Conservation (phyloP, 768 basidiomycete genomes). For the Paxillus ammoniavirescens region DNA sequence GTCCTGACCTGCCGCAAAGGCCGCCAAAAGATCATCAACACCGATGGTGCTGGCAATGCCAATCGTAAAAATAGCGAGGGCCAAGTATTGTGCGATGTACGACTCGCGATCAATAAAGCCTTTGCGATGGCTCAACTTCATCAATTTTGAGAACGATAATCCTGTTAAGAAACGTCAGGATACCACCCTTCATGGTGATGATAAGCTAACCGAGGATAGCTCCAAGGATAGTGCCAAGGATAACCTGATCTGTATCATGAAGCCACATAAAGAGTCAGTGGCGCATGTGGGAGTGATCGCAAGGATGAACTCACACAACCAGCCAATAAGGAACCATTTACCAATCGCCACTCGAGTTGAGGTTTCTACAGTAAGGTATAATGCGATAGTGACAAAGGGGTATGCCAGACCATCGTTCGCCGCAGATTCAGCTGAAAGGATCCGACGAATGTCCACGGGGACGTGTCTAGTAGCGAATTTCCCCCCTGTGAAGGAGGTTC, state of each 20-base stretch:
- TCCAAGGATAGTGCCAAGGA: conserved; percentile 72
- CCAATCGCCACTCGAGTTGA: conserved; percentile 62
- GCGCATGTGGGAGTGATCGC: background rate
- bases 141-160: conserved; percentile 62
- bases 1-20: conserved; percentile 75
- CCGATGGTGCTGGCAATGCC: conserved; percentile 82
- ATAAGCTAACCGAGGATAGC: conserved; percentile 43
- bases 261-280: background rate
- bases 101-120: conserved; percentile 79
- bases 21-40: conserved; percentile 85
- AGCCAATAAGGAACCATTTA: conserved; percentile 86
- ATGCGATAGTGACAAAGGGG: conserved; percentile 82
- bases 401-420: conserved; percentile 96
- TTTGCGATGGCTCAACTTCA: conserved; percentile 64
- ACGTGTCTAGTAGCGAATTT: conserved; percentile 70
- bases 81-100: conserved; percentile 82
- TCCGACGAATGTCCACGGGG: conserved; percentile 69
- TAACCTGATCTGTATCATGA: conserved; percentile 65
- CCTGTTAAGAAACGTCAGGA: conserved; percentile 40
- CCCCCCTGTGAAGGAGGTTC: conserved; percentile 47
- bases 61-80: conserved; percentile 67
- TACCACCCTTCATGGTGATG: background rate
- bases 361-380: conserved; percentile 79
- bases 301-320: conserved; percentile 50
- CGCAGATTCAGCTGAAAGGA: conserved; percentile 87